Evolutionary conservation across 768 basidiomycete genomes (phyloP), one percentile per base, ranked within the genome.

Genomic region (Myochromella boudieri): DNA sequence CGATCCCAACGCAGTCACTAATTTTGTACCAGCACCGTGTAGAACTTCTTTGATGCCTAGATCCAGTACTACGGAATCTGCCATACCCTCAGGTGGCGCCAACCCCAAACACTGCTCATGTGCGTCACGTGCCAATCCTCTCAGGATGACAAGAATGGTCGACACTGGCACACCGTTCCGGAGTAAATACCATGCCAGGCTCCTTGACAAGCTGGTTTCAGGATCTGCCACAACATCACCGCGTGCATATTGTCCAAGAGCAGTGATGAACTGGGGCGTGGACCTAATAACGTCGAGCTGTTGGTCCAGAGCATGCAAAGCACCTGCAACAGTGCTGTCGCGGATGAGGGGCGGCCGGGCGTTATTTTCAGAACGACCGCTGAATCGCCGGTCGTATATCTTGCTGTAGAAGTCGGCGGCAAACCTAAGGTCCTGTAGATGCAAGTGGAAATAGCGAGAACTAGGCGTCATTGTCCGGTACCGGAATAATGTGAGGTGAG

Each of bases 1-100:
- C 0, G 81, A 77, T 3, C 83, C 86, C 20, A 86, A 63, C 9
- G 78, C 74, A 4, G 82, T 82, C 17, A 81, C 82, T 77, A 89
- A 78, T 58, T 90, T 93, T 0, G 82, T 80, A 1, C 95, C 95
- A 0, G 94, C 88, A 0, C 83, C 80, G 58, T 92, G 87, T 50
- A 97, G 61, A 7, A 97, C 91, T 59, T 95, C 88, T 56, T 82
- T 85, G 51, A 98, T 92, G 7, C 75, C 78, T 46, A 67, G 40
- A 50, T 75, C 75, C 34, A 80, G 57, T 6, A 58, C 53, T 14
- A 44, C 53, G 14, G 57, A 54, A 52, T 77, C 65, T 8, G 50
- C 52, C 0, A 77, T 81, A 0, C 84, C 85, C 6, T 76, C 75
- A 0, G 85, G 82, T 1, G 72, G 68, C 6, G 77, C 65, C 3